Evolutionary conservation across 2,329 filamentous ascomycete genomes (phyloP).

Genomic region (Aspergillus fumigatus): DNA sequence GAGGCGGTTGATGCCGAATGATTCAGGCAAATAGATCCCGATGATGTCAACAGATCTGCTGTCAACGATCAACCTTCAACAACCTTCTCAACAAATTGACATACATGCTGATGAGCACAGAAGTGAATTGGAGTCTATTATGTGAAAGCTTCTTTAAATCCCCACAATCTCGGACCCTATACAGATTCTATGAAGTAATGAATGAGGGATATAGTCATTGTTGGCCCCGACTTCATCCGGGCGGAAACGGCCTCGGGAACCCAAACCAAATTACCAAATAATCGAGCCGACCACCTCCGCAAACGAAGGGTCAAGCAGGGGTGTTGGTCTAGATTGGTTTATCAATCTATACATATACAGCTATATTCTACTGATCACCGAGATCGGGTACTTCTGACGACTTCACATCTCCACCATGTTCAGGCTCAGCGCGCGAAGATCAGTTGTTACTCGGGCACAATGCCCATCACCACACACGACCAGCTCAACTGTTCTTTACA

Average conservation of each 20-base stretch:
- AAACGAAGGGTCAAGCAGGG: neutral
- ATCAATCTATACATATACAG: neutral
- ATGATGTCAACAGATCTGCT: neutral
- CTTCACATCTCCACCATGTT: conserved; percentile 10
- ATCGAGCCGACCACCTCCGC: neutral
- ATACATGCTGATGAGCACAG: neutral
- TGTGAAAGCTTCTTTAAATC: neutral
- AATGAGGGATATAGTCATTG: conserved; percentile 3
- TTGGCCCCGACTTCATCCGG: conserved; percentile 25
- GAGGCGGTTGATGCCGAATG: neutral
- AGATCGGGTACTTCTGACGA: neutral
- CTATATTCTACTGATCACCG: neutral
- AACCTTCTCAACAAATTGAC: neutral
- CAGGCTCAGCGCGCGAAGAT: conserved; percentile 6
- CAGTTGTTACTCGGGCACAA: conserved; percentile 14
- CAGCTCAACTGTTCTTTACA: conserved; percentile 2
- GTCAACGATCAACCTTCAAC: neutral
- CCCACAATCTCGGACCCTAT: neutral
- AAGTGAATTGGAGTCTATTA: neutral
- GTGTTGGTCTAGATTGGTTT: conserved; percentile 12
- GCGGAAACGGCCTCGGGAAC: conserved; percentile 17
- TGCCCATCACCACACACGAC: conserved; percentile 11
- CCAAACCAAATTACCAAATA: neutral
- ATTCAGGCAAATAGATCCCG: neutral
- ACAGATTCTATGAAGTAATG: neutral